Evolutionary conservation across 495 filamentous ascomycete genomes (phyloP).

Genomic region (Podospora fimiseda): DNA sequence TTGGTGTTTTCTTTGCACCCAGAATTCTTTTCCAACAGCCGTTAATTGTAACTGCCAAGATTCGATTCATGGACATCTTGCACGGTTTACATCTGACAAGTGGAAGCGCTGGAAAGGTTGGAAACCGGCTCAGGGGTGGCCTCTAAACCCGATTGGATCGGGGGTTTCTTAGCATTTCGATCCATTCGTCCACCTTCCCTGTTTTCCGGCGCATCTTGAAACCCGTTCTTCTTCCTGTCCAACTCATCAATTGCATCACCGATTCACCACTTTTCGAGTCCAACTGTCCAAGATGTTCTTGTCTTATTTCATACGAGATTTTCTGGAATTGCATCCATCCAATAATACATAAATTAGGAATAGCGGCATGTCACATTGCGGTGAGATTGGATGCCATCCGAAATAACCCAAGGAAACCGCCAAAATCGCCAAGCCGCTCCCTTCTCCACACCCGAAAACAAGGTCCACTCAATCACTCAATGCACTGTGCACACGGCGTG

Average conservation of each 20-base stretch:
- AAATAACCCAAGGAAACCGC: neutral
- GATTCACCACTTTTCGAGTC: too few species aligned
- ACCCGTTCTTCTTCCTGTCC: too few species aligned
- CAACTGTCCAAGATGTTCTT: too few species aligned
- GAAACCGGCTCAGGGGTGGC: neutral
- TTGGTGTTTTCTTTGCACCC: slow-evolving; percentile 5
- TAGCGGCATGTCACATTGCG: too few species aligned
- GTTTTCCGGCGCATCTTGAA: neutral
- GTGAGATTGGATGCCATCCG: neutral
- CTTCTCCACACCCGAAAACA: neutral
- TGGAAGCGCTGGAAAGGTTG: neutral
- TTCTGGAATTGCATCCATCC: neutral
- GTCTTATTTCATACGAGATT: neutral
- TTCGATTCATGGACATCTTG: neutral
- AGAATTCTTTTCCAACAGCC: neutral
- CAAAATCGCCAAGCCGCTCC: neutral
- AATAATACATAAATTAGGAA: too few species aligned
- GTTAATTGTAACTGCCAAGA: slow-evolving; percentile 19
- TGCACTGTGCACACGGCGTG: too few species aligned
- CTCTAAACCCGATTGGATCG: neutral
- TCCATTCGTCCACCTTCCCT: neutral
- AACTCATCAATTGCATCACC: neutral
- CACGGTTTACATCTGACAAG: neutral
- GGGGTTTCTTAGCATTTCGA: neutral
- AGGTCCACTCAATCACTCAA: too few species aligned